These are phyloP conservation scores for Monosporozyma unispora DNA, from an alignment of 805 yeast species.

Conservation along the genomic window DNA sequence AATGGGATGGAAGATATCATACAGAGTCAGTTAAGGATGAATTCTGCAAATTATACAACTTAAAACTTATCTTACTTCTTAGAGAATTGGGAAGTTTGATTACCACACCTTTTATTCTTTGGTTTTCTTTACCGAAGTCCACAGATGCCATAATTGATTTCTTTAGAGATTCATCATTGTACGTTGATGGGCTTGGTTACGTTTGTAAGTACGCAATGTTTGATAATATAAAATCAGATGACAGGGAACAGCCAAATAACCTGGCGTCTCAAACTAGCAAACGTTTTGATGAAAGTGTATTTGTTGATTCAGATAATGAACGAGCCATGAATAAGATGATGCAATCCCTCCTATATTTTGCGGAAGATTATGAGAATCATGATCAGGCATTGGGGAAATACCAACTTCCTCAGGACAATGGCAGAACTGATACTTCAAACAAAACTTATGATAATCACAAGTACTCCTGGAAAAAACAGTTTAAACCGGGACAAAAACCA, in stretches of 20 bases:
- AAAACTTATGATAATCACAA: conserved; percentile 8
- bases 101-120: conserved; percentile 80
- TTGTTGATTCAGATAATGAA: conserved; percentile 9
- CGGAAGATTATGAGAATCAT: conserved; percentile 67
- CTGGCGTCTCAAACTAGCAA: neutral
- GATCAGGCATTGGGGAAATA: conserved; percentile 31
- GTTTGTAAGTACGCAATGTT: conserved; percentile 94
- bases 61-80: conserved; percentile 59
- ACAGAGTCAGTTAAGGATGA: conserved; percentile 77
- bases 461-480: conserved; percentile 31
- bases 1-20: conserved; percentile 82
- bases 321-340: conserved; percentile 73
- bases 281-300: neutral
- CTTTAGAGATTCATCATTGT: conserved; percentile 79
- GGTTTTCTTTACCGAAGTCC: conserved; percentile 69
- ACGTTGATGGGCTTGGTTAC: conserved; percentile 90
- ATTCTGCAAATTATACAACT: conserved; percentile 68
- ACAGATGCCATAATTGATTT: conserved; percentile 79
- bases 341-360: conserved; percentile 77
- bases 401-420: conserved; percentile 19
- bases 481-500: conserved; percentile 26
- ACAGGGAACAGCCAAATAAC: neutral
- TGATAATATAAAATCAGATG: conserved; percentile 31
- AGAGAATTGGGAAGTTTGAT: conserved; percentile 77
- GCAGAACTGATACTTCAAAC: conserved; percentile 1